phyloP scores from a whole-genome alignment of 192 early-diverging fungal species.

The Coemansia sp. region DNA sequence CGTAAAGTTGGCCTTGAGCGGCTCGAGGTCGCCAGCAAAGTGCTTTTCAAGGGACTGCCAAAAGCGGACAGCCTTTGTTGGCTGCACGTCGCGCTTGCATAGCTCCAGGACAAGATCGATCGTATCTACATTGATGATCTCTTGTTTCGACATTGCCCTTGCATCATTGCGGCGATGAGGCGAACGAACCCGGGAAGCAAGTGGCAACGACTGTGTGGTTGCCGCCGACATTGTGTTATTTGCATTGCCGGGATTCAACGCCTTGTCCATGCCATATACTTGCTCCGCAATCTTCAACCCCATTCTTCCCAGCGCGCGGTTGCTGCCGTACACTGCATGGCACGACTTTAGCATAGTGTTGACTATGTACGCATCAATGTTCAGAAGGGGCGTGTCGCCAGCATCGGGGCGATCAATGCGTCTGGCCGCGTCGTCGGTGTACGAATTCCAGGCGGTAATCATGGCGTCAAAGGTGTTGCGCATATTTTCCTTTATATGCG shows the following conservation, averaged over 20 bases:
- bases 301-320: constrained; percentile 38
- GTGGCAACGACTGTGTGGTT: neutral
- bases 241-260: neutral
- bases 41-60: constrained; percentile 40
- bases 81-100: constrained; percentile 33
- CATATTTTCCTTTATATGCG: constrained; percentile 24
- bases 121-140: constrained; percentile 23
- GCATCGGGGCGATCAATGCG: constrained; percentile 8
- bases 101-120: constrained; percentile 36
- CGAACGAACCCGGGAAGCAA: constrained; percentile 20
- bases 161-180: neutral
- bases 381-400: constrained; percentile 19
- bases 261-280: constrained; percentile 34
- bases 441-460: constrained; percentile 28
- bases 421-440: constrained; percentile 24
- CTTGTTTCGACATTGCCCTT: neutral
- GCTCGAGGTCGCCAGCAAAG: constrained; percentile 23
- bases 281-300: constrained; percentile 33
- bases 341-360: constrained; percentile 42
- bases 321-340: constrained; percentile 27
- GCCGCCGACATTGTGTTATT: neutral
- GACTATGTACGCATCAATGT: constrained; percentile 29
- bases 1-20: neutral
- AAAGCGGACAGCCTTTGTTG: constrained; percentile 45
- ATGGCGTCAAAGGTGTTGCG: constrained; percentile 20